phyloP scores from a whole-genome alignment of 2,329 filamentous ascomycete species.

The Fusarium armeniacum region DNA sequence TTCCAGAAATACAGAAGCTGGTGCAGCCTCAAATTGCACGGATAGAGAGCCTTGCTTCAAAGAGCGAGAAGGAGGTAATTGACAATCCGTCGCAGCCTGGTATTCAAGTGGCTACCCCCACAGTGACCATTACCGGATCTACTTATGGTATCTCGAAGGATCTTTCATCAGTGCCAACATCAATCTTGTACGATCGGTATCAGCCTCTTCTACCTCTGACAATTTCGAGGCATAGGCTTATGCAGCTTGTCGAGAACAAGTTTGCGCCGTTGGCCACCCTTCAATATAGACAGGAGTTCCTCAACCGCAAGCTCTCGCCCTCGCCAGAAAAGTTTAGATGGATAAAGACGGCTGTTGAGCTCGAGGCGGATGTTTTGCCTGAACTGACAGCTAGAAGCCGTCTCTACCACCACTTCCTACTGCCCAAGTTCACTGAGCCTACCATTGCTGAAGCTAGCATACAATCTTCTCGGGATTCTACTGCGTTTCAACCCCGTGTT shows the following conservation, averaged over 20 bases:
- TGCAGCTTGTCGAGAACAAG: conserved; percentile 56
- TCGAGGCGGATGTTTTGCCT: conserved; percentile 56
- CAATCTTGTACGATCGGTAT: conserved; percentile 56
- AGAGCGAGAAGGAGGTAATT: conserved; percentile 30
- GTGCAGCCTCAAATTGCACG: conserved; percentile 47
- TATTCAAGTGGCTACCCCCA: conserved; percentile 50
- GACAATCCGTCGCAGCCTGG: conserved; percentile 27
- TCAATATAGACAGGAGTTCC: conserved; percentile 59
- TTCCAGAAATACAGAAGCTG: conserved; percentile 53
- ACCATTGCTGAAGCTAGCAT: conserved; percentile 57
- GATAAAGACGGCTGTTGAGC: conserved; percentile 46
- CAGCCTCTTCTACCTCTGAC: conserved; percentile 57
- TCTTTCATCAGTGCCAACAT: conserved; percentile 50
- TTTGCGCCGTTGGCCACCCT: conserved; percentile 57
- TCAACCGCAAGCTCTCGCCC: conserved; percentile 36
- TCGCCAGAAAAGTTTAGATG: conserved; percentile 40
- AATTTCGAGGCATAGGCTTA: conserved; percentile 54
- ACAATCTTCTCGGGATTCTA: conserved; percentile 43
- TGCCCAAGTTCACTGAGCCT: conserved; percentile 51
- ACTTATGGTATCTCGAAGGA: conserved; percentile 56
- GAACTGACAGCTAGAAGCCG: conserved; percentile 56
- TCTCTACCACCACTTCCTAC: conserved; percentile 53
- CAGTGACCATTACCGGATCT: conserved; percentile 57
- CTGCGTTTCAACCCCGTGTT: conserved; percentile 47
- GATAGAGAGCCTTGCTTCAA: conserved; percentile 43